phyloP scores from a whole-genome alignment of 1,284 basidiomycete genomes.

The Mycosarcoma maydis region DNA sequence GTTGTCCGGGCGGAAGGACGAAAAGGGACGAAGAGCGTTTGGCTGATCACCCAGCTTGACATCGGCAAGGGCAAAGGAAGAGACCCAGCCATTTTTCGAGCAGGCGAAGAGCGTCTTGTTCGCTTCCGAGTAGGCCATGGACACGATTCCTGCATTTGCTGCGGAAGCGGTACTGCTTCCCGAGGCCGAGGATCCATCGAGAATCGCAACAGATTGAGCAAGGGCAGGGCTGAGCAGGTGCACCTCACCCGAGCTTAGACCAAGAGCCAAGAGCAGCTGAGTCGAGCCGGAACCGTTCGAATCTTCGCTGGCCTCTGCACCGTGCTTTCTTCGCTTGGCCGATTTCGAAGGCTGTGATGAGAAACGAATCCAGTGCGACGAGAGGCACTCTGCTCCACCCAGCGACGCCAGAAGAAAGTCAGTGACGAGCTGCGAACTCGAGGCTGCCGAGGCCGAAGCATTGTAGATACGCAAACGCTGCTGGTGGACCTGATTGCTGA shows the following conservation, averaged over 20 bases:
- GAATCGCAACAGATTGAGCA: slow-evolving; percentile 52
- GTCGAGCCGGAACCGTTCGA: slow-evolving; percentile 11
- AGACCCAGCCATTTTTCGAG: slow-evolving; percentile 54
- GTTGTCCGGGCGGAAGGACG: slow-evolving; percentile 43
- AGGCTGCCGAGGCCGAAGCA: slow-evolving; percentile 71
- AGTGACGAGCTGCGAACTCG: slow-evolving; percentile 74
- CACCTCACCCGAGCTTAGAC: slow-evolving; percentile 52
- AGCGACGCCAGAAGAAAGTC: slow-evolving; percentile 60
- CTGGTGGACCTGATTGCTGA: slow-evolving; percentile 78
- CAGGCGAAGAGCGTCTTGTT: slow-evolving; percentile 40
- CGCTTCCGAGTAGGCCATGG: slow-evolving; percentile 35
- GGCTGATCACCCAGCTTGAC: slow-evolving; percentile 35
- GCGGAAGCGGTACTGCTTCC: slow-evolving; percentile 44
- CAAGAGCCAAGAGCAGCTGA: slow-evolving; percentile 57
- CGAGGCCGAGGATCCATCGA: slow-evolving; percentile 50
- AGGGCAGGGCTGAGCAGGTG: slow-evolving; percentile 56
- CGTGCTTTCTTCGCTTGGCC: slow-evolving; percentile 52
- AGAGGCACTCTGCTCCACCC: slow-evolving; percentile 38
- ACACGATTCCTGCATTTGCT: slow-evolving; percentile 39
- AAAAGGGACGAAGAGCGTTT: slow-evolving; percentile 21
- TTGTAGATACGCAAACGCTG: slow-evolving; percentile 77
- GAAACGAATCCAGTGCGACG: slow-evolving; percentile 41
- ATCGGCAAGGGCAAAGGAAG: slow-evolving; percentile 29
- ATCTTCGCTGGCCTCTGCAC: slow-evolving; percentile 22
- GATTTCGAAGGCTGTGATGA: slow-evolving; percentile 25